Percentiles rank a stretch among this genome's conserved stretches.
Evolutionary conservation across 768 basidiomycete genomes (phyloP).

Genomic region (Porphyrellus cyaneotinctus): DNA sequence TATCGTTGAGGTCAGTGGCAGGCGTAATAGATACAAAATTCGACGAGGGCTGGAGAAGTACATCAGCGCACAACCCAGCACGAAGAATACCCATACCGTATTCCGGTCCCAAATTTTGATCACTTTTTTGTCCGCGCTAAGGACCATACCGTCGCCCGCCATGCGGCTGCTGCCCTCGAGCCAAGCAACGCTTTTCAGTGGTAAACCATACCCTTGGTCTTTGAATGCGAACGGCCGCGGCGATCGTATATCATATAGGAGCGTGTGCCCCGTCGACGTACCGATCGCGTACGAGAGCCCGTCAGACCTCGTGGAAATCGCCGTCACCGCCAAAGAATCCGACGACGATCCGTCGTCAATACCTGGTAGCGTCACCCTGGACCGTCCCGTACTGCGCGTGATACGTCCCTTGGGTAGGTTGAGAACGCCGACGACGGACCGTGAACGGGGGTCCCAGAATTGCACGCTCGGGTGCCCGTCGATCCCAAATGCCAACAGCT

Average conservation of each 20-base stretch:
- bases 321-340: slow-evolving; percentile 58
- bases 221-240: slow-evolving; percentile 81
- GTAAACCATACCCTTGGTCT: slow-evolving; percentile 95
- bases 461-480: slow-evolving; percentile 87
- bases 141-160: slow-evolving; percentile 83
- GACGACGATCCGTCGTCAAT: slow-evolving; percentile 32
- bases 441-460: slow-evolving; percentile 93
- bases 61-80: slow-evolving; percentile 1
- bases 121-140: slow-evolving; percentile 95
- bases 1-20: slow-evolving; percentile 80
- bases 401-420: slow-evolving; percentile 54
- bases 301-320: slow-evolving; percentile 79
- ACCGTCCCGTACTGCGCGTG: slow-evolving; percentile 36
- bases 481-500: slow-evolving; percentile 82
- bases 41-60: slow-evolving; percentile 54
- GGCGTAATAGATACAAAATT: slow-evolving; percentile 95
- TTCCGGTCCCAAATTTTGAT: slow-evolving; percentile 95
- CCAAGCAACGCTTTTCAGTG: slow-evolving; percentile 83
- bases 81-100: slow-evolving; percentile 46
- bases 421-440: slow-evolving; percentile 68
- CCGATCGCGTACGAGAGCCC: slow-evolving; percentile 93
- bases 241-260: slow-evolving; percentile 91
- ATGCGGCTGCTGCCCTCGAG: slow-evolving; percentile 80
- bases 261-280: slow-evolving; percentile 90
- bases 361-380: slow-evolving; percentile 30